Conservation (phyloP, 768 basidiomycete genomes). For the Botryobasidium botryosum region DNA sequence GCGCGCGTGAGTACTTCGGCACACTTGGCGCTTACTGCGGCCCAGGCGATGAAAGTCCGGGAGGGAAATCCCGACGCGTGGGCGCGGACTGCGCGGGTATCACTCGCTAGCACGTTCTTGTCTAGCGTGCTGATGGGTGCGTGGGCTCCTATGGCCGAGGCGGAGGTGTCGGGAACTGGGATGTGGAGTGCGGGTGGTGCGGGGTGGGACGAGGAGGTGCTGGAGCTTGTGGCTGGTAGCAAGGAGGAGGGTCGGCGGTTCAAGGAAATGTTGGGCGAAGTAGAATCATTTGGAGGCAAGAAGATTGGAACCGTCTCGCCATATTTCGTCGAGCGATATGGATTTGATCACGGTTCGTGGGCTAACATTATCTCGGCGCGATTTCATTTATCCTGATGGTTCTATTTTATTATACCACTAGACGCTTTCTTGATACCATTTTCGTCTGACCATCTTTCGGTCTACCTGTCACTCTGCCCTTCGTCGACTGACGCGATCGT, state of each 20-base stretch:
- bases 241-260: conserved; percentile 57
- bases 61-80: conserved; percentile 70
- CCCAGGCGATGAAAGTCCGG: conserved; percentile 62
- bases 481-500: conserved; percentile 57
- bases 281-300: conserved; percentile 43
- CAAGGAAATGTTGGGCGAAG: conserved; percentile 69
- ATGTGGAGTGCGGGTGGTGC: conserved; percentile 50
- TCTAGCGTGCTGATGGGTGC: conserved; percentile 35
- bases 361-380: background rate
- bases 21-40: conserved; percentile 50
- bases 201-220: conserved; percentile 62
- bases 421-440: conserved; percentile 63
- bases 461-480: conserved; percentile 62
- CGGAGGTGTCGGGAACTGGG: conserved; percentile 63
- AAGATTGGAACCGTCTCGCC: conserved; percentile 49
- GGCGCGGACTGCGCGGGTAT: conserved; percentile 57
- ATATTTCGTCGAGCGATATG: conserved; percentile 66
- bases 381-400: background rate
- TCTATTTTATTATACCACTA: conserved; percentile 13
- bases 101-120: conserved; percentile 61
- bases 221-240: conserved; percentile 64
- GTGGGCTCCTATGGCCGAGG: conserved; percentile 54
- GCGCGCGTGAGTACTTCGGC: conserved; percentile 59
- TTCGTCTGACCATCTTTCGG: conserved; percentile 57
- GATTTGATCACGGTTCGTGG: conserved; percentile 51